Base-by-base conservation (phyloP, 164 flowering plant genomes). In the Magnolia sinica region DNA sequence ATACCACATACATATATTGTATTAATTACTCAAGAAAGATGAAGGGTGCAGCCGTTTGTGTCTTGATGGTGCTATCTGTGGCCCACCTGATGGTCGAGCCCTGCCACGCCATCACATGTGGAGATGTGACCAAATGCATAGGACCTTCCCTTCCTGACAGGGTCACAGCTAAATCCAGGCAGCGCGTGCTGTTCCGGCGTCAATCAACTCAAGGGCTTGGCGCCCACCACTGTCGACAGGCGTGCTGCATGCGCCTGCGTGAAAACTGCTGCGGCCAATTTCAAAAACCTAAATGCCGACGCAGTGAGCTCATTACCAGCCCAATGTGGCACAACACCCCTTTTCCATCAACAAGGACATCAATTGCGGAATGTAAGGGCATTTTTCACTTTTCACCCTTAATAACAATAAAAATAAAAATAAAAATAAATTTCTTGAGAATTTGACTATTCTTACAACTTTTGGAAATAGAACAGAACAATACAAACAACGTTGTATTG, bases 181-280 rank as follows among this genome's bases (percentile, higher is more conserved):
- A 51, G 61, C 3, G 71, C 31, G 18, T 83, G 86, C 20, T 83
- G 86, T 50, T 20, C 19, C 11, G 86, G 83, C 1, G 76, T 75
- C 20, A 77, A 45, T 37, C 64, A 51, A 10, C 55, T 83, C 1
- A 77, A 74, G 70, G 77, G 52, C 9, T 20, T 72, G 73, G 63
- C 76, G 1, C 20, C 19, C 23, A 74, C 71, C 11, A 63, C 69
- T 10, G 61, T 19, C 19, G 13, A 55, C 13, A 11, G 61, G 16
- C 61, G 18, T 10, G 61, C 61, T 16, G 61, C 61, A 16, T 55
- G 61, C 13, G 4, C 13, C 61, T 55, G 13, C 13, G 18, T 55
- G 61, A 55, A 55, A 16, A 16, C 61, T 2, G 61, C 61, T 16
- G 11, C 13, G 18, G 61, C 61, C 18, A 55, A 55, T 1, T 16